Percentiles rank a stretch among this genome's conserved stretches.
Evolutionary conservation across 768 basidiomycete genomes (phyloP).

Genomic region (Lentinula detonsa): DNA sequence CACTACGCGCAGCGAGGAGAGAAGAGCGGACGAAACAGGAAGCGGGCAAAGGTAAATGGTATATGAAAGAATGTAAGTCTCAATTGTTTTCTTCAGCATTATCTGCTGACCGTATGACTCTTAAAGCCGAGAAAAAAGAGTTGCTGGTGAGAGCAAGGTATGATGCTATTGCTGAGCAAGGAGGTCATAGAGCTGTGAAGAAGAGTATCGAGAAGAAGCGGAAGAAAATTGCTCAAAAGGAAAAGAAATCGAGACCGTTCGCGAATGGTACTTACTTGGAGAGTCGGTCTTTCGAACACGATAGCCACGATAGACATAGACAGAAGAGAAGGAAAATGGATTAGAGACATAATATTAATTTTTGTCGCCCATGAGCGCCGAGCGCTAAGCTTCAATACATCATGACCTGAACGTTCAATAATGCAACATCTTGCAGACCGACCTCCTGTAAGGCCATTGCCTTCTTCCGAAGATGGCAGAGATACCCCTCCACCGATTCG

Average conservation of each 20-base stretch:
- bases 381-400: background rate
- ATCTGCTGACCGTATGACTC: constrained; percentile 3
- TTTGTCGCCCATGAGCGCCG: background rate
- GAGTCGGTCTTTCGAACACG: background rate
- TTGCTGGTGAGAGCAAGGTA: constrained; percentile 70
- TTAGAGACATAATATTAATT: background rate
- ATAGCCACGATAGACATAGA: background rate
- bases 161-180: constrained; percentile 68
- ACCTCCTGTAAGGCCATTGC: background rate
- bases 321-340: background rate
- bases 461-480: background rate
- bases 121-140: constrained; percentile 71
- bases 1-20: constrained; percentile 45
- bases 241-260: constrained; percentile 81
- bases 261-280: background rate
- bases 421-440: background rate
- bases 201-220: constrained; percentile 87
- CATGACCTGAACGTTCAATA: background rate
- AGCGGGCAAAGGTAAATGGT: constrained; percentile 80
- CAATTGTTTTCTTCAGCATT: background rate
- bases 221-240: constrained; percentile 81
- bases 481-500: background rate
- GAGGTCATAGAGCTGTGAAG: constrained; percentile 77
- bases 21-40: constrained; percentile 63
- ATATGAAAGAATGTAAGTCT: constrained; percentile 71